Base-by-base conservation (phyloP, 2,329 filamentous ascomycete genomes). In the Colletotrichum filicis region DNA sequence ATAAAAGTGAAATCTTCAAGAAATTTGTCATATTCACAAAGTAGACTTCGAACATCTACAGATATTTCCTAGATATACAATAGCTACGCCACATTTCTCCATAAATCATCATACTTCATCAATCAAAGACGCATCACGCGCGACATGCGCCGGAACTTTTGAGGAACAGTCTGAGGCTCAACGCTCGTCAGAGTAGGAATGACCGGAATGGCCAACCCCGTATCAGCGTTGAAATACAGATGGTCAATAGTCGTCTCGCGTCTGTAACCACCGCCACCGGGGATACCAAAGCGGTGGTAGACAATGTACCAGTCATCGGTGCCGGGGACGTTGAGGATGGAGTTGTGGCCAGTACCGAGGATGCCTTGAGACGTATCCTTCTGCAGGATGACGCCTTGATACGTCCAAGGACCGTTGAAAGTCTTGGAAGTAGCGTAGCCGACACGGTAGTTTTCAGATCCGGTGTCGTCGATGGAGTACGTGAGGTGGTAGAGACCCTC, bases 241-340 rank as follows among this genome's bases (percentile, higher is more conserved):
- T 74, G 74, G 59, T 87, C 86, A 55, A 87, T 82, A 0, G 84
- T 83, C 2, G 80, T 82, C 79, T 87, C 85, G 0, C 85, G 76
- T 60, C 82, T 78, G 3, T 81, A 86, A 0, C 85, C 86, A 68
- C 85, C 80, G 0, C 86, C 86, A 53, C 79, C 77, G 0, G 86
- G 85, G 35, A 87, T 87, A 4, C 76, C 79, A 68, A 87, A 87
- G 2, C 86, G 82, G 73, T 87, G 86, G 61, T 87, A 87, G 0
- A 81, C 85, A 37, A 88, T 87, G 70, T 85, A 86, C 86, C 86
- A 87, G 28, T 86, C 80, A 73, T 87, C 85, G 0, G 85, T 86
- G 0, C 82, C 83, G 0, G 85, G 85, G 2, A 87, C 81, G 53
- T 86, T 85, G 22, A 87, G 74, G 3, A 87, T 81, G 0, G 84